Base-by-base conservation (phyloP, 768 basidiomycete genomes). In the Trametes gibbosa region DNA sequence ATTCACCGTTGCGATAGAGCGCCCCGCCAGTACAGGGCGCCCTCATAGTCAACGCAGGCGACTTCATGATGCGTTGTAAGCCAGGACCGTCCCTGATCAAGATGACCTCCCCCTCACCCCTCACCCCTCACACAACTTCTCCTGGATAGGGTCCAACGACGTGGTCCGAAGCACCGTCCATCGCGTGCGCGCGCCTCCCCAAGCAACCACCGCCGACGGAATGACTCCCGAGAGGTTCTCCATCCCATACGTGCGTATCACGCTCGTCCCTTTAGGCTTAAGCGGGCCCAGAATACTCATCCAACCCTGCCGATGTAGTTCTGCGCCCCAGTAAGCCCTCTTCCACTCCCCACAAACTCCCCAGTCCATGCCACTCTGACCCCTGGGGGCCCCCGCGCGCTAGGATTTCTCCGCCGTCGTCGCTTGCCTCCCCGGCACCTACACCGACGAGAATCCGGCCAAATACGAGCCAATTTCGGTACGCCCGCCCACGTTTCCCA, bases 191-290 rank as follows among this genome's bases (percentile, higher is more conserved):
- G 75, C 77, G 1, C 81, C 79, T 21, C 69, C 8, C 48, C 62
- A 63, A 13, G 16, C 57, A 39, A 56, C 42, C 21, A 62, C 24
- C 27, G 57, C 53, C n/a, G 70, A 70, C 42, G 72, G 68, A 5
- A 76, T 78, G 70, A 75, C 79, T 1, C 81, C 79, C 1, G 77
- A 78, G 34, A 73, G 85, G 25, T 85, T 83, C 64, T 85, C 84
- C 0, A 85, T 86, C 60, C 84, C 85, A 34, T 86, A 84, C 65
- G 81, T 82, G 59, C 59, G 80, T 68, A 7, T 40, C 43, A 21
- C n/a, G n/a, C n/a, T n/a, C n/a, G 23, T 19, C 21, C 32, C 24
- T 9, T 14, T 7, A 27, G 9, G 4, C 53, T 6, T 6, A 25
- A 24, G n/a, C 43, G n/a, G 14, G 34, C 34, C 7, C 34, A 35